These are phyloP conservation scores for Pichia membranifaciens DNA, from an alignment of 805 yeast species.

Conservation along the genomic window DNA sequence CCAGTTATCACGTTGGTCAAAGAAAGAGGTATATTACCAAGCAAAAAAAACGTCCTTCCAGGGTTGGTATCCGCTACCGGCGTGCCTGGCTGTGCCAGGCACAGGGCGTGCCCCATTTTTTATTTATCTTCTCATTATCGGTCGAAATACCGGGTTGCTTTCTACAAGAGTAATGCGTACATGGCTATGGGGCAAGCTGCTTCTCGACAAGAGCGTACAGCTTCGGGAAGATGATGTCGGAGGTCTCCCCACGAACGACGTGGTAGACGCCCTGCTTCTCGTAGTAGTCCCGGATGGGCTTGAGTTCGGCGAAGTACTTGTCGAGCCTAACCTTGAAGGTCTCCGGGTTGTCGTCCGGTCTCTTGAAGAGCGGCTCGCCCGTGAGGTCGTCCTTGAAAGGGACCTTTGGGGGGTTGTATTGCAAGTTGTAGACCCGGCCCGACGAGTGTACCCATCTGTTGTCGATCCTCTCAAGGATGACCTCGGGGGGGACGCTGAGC, in stretches of 20 bases:
- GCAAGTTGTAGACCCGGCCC: slow-evolving; percentile 80
- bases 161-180: too few relatives aligned
- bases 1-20: too few relatives aligned
- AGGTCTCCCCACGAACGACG: slow-evolving; percentile 67
- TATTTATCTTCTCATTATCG: too few relatives aligned
- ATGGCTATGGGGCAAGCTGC: slow-evolving; percentile 16
- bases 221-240: slow-evolving; percentile 79
- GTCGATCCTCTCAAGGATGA: slow-evolving; percentile 74
- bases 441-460: slow-evolving; percentile 86
- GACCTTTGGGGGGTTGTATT: slow-evolving; percentile 83
- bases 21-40: too few relatives aligned
- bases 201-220: slow-evolving; percentile 37
- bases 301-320: slow-evolving; percentile 51
- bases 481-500: slow-evolving; percentile 78
- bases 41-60: too few relatives aligned
- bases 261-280: slow-evolving; percentile 40
- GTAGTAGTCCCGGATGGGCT: slow-evolving; percentile 65
- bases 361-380: slow-evolving; percentile 75
- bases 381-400: slow-evolving; percentile 83
- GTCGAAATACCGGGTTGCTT: too few relatives aligned
- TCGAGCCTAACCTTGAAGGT: slow-evolving; percentile 65
- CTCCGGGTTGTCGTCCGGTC: slow-evolving; percentile 77
- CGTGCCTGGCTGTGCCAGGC: too few relatives aligned
- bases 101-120: too few relatives aligned
- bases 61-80: too few relatives aligned